phyloP scores from a whole-genome alignment of 2,329 filamentous ascomycete genomes.

The Pyricularia grisea region DNA sequence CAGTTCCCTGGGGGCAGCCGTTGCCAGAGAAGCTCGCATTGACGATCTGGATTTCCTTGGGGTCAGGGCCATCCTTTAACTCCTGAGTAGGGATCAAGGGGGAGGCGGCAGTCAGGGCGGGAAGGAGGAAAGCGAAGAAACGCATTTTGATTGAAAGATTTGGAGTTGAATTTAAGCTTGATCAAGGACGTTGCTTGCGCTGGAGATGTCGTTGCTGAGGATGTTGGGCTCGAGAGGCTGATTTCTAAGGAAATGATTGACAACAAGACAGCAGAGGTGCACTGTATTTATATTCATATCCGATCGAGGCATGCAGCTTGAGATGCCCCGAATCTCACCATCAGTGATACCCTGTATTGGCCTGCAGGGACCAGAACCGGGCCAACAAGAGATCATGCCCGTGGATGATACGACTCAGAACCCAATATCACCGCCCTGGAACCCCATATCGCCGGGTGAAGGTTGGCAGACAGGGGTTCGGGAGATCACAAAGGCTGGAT shows the following conservation, averaged over 20 bases:
- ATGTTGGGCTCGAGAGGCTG: not conserved
- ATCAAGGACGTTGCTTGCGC: not conserved
- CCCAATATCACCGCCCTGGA: not conserved
- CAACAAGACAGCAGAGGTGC: constrained; percentile 9
- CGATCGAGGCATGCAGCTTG: constrained; percentile 1
- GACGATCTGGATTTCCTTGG: constrained; percentile 29
- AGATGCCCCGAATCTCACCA: not conserved
- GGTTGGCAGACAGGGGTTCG: not conserved
- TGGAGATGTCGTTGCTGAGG: not conserved
- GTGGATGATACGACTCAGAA: not conserved
- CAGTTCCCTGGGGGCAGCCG: constrained; percentile 32
- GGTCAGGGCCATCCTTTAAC: constrained; percentile 25
- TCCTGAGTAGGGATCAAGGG: constrained; percentile 19
- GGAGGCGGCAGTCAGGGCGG: constrained; percentile 25
- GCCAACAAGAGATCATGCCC: not conserved
- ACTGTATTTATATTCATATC: constrained; percentile 16
- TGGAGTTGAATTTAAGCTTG: not conserved
- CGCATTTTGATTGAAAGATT: constrained; percentile 23
- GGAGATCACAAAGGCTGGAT: not conserved
- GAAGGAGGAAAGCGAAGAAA: constrained; percentile 23
- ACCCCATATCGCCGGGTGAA: not conserved
- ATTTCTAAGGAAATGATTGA: constrained; percentile 9
- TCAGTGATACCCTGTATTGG: not conserved
- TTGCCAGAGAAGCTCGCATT: constrained; percentile 31
- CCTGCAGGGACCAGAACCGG: not conserved